Percentiles rank a stretch among this genome's conserved stretches.
Evolutionary conservation across 345 rosid genomes (phyloP).

Genomic region (Acer yangbiense): DNA sequence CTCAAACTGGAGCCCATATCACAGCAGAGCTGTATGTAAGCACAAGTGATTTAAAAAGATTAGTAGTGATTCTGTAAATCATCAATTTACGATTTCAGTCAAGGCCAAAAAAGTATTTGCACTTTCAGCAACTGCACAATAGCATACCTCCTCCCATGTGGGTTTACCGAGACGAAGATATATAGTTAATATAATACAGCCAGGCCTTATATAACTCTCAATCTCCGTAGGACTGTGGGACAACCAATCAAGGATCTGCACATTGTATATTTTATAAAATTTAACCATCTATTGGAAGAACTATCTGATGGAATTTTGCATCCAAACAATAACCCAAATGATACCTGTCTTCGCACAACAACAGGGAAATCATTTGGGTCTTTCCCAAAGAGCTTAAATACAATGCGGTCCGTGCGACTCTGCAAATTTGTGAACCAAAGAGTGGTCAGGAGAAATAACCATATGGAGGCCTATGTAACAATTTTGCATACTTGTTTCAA

Average conservation of each 20-base stretch:
- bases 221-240: slow-evolving; percentile 68
- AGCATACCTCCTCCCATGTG: slow-evolving; percentile 63
- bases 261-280: slow-evolving; percentile 19
- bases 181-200: slow-evolving; percentile 66
- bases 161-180: slow-evolving; percentile 54
- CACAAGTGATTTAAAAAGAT: slow-evolving; percentile 4
- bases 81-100: neutral
- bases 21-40: slow-evolving; percentile 46
- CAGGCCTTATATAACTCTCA: slow-evolving; percentile 80
- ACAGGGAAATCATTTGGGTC: slow-evolving; percentile 57
- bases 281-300: slow-evolving; percentile 9
- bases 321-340: slow-evolving; percentile 4
- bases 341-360: slow-evolving; percentile 56
- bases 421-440: slow-evolving; percentile 30
- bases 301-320: slow-evolving; percentile 6
- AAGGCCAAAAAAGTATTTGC: neutral
- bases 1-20: slow-evolving; percentile 59
- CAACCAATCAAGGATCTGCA: slow-evolving; percentile 72
- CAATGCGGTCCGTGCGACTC: slow-evolving; percentile 60
- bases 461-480: slow-evolving; percentile 2
- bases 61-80: slow-evolving; percentile 8
- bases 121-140: slow-evolving; percentile 8
- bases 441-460: slow-evolving; percentile 21
- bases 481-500: neutral
- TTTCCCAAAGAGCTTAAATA: slow-evolving; percentile 65